Base-by-base conservation (phyloP, 1,284 basidiomycete species). In the Volvariella surrecta region DNA sequence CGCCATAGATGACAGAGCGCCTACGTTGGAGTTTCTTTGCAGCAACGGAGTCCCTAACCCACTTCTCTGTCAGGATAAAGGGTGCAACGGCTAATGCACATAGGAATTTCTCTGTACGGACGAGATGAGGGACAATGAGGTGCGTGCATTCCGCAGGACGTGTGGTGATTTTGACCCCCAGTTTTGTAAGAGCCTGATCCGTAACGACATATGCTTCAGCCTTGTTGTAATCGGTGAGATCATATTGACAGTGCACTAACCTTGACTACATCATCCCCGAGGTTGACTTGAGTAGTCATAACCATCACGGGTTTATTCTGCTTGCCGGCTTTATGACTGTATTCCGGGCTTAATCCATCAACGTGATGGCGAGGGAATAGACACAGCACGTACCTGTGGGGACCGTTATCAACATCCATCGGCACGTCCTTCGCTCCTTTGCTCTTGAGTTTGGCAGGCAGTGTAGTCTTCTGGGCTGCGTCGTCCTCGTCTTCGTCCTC, bases 81-180 rank as follows among this genome's bases (percentile, higher is more conserved):
- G 82, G 81, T 0, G 71, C 75, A 1, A 60, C 60, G 0, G 81
- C 70, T 52, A 91, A 64, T 1, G 85, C 85, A 52, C 75, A 79
- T 1, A 93, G 67, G 55, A 92, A 85, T 55, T 92, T 93, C 56
- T 89, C 84, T 0, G 89, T 92, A 4, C 89, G 74, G 3, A 82
- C 76, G 15, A 91, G 66, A 21, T 67, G 66, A 32, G 73, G 74
- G 8, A 76, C 75, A 32, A 91, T 59, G 16, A 93, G 68, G 59
- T 91, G 85, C 0, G 87, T 91, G 54, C 83, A 89, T 44, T 88
- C 77, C 0, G 61, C 56, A 0, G 82, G 68, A 38, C 77, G 73
- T 1, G 70, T 68, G 2, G 78, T 78, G 46, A 78, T 67, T 48
- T 71, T 76, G 3, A 74, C 78, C 1, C 85, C 86, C 1, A 90